A percentile compares a stretch with the other conserved stretches of the same genome.
Evolutionary conservation across 176 grass and related monocot species (phyloP).

Genomic region (Cymbopogon citratus): DNA sequence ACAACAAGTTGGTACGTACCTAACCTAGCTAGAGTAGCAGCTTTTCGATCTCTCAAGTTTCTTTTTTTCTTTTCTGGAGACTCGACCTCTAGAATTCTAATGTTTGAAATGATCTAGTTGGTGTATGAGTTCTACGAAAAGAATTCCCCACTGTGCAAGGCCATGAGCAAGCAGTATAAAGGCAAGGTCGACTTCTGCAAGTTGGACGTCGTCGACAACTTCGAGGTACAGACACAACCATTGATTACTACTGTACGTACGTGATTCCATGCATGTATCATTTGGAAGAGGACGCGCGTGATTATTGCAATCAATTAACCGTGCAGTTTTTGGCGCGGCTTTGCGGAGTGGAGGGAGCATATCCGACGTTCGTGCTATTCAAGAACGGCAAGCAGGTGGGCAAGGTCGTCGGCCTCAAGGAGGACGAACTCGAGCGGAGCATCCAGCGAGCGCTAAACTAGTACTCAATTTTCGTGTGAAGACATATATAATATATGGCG

Average conservation of each 20-base stretch:
- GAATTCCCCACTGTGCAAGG: background rate
- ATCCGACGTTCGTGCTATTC: slow-evolving; percentile 10
- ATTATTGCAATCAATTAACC: background rate
- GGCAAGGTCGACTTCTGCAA: background rate
- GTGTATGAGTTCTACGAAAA: background rate
- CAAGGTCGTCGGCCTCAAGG: background rate
- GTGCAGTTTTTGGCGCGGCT: slow-evolving; percentile 8
- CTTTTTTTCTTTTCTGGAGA: background rate
- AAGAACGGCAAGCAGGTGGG: background rate
- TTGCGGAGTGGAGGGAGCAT: slow-evolving; percentile 13
- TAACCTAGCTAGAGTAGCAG: background rate
- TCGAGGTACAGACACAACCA: background rate
- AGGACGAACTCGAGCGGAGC: slow-evolving; percentile 5
- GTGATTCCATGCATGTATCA: too few relatives aligned
- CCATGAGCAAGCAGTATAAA: background rate
- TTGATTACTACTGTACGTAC: too few relatives aligned
- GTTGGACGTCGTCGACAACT: background rate
- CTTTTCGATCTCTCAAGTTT: background rate
- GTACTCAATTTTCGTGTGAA: too few relatives aligned
- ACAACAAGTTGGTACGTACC: slow-evolving; percentile 1
- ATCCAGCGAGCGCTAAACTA: background rate
- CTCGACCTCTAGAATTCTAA: background rate
- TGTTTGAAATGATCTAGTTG: slow-evolving; percentile 1
- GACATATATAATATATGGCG: too few relatives aligned
- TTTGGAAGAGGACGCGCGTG: background rate